Evolutionary conservation across 768 basidiomycete genomes (phyloP).

Genomic region (Leucogyrophana mollusca): DNA sequence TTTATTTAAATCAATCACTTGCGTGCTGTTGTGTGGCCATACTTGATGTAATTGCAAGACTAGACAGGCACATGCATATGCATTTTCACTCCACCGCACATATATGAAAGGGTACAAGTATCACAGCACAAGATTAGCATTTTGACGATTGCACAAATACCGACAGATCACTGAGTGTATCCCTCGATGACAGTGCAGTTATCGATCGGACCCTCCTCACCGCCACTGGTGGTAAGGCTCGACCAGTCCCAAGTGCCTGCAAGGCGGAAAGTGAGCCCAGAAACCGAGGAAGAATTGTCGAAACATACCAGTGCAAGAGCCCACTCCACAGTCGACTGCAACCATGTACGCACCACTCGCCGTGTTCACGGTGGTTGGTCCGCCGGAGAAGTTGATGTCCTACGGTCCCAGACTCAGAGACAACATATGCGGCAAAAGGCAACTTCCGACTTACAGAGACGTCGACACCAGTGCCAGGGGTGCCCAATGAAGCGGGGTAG

Average conservation of each 20-base stretch:
- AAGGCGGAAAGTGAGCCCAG: not conserved
- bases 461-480: conserved; percentile 54
- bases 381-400: conserved; percentile 48
- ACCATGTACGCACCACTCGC: conserved; percentile 40
- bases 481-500: conserved; percentile 52
- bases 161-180: conserved; percentile 22
- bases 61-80: too few relatives aligned
- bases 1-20: too few relatives aligned
- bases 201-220: conserved; percentile 31
- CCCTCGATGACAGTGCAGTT: conserved; percentile 34
- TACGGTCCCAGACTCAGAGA: conserved; percentile 17
- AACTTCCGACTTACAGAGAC: conserved; percentile 44
- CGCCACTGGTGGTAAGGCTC: conserved; percentile 43
- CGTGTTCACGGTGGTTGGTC: conserved; percentile 43
- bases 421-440: not conserved
- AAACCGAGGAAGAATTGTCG: not conserved
- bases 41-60: too few relatives aligned
- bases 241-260: conserved; percentile 54
- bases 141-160: too few relatives aligned
- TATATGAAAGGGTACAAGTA: too few relatives aligned
- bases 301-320: conserved; percentile 46
- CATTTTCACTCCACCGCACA: too few relatives aligned
- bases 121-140: too few relatives aligned
- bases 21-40: too few relatives aligned
- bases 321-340: conserved; percentile 55